These are phyloP conservation scores for Vitis rotundifolia DNA, from an alignment of 164 flowering plant species.

Conservation along the genomic window DNA sequence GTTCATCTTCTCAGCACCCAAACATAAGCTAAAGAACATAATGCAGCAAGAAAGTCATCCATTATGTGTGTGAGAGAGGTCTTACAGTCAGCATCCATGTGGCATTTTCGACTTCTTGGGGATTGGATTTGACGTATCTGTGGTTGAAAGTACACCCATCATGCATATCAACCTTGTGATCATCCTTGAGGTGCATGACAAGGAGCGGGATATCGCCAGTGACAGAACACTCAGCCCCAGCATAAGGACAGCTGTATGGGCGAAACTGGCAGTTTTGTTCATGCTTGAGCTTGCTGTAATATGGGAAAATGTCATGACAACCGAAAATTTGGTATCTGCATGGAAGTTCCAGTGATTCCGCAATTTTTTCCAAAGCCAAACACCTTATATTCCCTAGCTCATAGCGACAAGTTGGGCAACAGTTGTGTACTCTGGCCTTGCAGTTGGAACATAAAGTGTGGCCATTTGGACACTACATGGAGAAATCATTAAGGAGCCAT, in stretches of 20 bases:
- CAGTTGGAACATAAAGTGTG: conserved; percentile 68
- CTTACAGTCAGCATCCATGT: conserved; percentile 81
- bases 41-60: too few species aligned
- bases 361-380: conserved; percentile 71
- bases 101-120: conserved; percentile 64
- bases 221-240: conserved; percentile 68
- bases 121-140: conserved; percentile 66
- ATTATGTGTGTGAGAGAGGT: conserved; percentile 6
- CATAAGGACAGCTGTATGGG: conserved; percentile 72
- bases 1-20: too few species aligned
- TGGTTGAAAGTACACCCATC: conserved; percentile 71
- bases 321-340: conserved; percentile 56
- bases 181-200: conserved; percentile 59
- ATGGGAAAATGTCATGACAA: conserved; percentile 61
- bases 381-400: conserved; percentile 76
- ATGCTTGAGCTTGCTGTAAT: conserved; percentile 63
- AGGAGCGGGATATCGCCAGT: conserved; percentile 62
- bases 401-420: conserved; percentile 69
- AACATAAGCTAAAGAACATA: too few species aligned
- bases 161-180: conserved; percentile 83
- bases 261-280: conserved; percentile 60
- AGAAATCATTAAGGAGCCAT: too few species aligned
- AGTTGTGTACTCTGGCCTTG: conserved; percentile 55
- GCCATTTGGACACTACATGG: conserved; percentile 63
- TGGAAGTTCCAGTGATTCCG: conserved; percentile 71